Base-by-base conservation (phyloP, 805 yeast genomes). In the Dipodascus albidus region DNA sequence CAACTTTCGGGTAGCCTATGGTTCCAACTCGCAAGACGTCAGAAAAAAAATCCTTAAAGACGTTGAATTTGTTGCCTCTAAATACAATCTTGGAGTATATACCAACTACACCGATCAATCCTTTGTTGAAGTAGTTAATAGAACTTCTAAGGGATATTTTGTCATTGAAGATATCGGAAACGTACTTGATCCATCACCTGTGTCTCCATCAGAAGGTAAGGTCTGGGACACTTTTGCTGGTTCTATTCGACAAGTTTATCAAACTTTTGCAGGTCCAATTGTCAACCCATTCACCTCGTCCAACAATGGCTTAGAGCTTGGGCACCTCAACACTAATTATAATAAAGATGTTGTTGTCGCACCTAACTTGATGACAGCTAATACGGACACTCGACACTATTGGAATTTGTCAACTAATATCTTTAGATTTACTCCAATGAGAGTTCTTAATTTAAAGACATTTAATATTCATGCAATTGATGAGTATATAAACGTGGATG, bases 361-460 rank as follows among this genome's bases (percentile, higher is more conserved):
- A 1, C 87, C 89, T 1, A 70, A 77, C 23, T 64, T 83, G 44
- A 77, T 80, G 75, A 73, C 85, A 1, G 89, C 83, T 20, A 83
- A 83, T 66, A 84, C 90, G 2, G 90, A 85, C 62, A 83, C 89
- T 3, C 70, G 72, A 54, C 73, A 76, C 60, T 85, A 81, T 66
- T 82, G 87, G 88, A 63, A 67, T 47, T 68, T 85, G 59, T 76
- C 84, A 1, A 65, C 71, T 38, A 76, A 83, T 61, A 81, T 85
- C 52, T 85, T 73, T 69, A 72, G 90, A 54, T 80, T 74, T 63
- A 53, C 56, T 4, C 62, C 62, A 1, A 24, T 23, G 3, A 38
- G 53, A 27, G 23, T 23, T 6, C 19, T 21, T 9, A 44, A 48
- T 23, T n/a, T 14, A 8, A 20, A 50, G 23, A 67, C 68, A 21